Percentiles rank a stretch among this genome's conserved stretches.
phyloP scores from a whole-genome alignment of 768 basidiomycete genomes.

The Boletus fagicola region DNA sequence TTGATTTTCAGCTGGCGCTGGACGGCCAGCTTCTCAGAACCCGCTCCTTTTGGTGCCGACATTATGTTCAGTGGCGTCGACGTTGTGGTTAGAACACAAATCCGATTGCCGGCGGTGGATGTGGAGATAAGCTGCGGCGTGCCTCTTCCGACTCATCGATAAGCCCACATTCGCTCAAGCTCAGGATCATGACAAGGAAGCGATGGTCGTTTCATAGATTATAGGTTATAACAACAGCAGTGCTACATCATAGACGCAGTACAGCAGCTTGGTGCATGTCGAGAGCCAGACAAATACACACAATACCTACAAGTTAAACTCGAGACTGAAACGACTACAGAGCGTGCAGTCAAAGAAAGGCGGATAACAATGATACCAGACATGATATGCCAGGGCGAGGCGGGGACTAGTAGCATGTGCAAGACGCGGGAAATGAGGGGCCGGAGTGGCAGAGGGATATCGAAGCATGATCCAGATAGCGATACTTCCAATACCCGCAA shows the following conservation, averaged over 20 bases:
- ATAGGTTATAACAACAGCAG: constrained; percentile 27
- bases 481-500: constrained; percentile 28
- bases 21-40: constrained; percentile 34
- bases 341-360: constrained; percentile 25
- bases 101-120: background rate
- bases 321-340: constrained; percentile 26
- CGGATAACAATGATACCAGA: constrained; percentile 24
- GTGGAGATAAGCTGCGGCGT: background rate
- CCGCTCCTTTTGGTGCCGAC: constrained; percentile 11
- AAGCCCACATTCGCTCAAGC: constrained; percentile 4
- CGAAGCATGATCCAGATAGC: constrained; percentile 17
- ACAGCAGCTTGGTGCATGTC: constrained; percentile 31
- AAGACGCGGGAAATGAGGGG: constrained; percentile 13
- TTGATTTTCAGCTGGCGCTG: constrained; percentile 78
- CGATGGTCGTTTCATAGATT: constrained; percentile 26
- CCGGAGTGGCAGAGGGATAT: constrained; percentile 27
- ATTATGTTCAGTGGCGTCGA: constrained; percentile 12
- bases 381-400: constrained; percentile 15
- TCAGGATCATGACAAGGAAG: background rate
- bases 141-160: constrained; percentile 5
- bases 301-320: constrained; percentile 32
- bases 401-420: constrained; percentile 18
- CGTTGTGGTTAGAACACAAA: constrained; percentile 11
- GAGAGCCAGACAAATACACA: constrained; percentile 28
- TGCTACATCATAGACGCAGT: constrained; percentile 35